Base-by-base conservation (phyloP, 129 eudicot genomes). In the Artemisia argyi region DNA sequence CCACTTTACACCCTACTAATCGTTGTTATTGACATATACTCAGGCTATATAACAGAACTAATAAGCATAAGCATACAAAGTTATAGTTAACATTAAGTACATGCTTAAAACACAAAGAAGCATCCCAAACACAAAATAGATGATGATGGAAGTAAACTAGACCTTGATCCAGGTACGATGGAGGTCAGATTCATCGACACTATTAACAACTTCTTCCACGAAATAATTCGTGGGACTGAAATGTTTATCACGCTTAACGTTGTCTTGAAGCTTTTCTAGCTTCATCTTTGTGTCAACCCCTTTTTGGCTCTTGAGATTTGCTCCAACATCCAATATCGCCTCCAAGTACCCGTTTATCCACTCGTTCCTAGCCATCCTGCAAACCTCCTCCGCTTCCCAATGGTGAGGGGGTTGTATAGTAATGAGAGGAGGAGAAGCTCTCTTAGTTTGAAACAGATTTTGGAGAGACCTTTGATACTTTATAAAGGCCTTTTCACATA, bases 111-210 rank as follows among this genome's bases (percentile, higher is more conserved):
- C 30, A 35, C 13, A 44, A 52, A 67, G 20, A 8, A 56, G 14
- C 55, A 71, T 76, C 30, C 14, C 3, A 7, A 76, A 47, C n/a
- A 59, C 44, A 30, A 17, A 12, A 76, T 58, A 76, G 8, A 16
- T 39, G 69, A 32, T 57, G 30, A 16, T 39, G 55, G 68, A 35
- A 32, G 69, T 64, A 24, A 56, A 52, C 73, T 44, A 49, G 57
- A 89, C 96, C 92, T 89, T 89, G 76, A 86, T 79, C 96, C 96
- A 89, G 17, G 96, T 89, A 61, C 86, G 69, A n/a, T 86, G 88
- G 70, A 89, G 92, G 82, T 84, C 92, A 57, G 92, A 56, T 64
- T 89, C 92, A 80, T 89, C 96, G 22, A 89, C 86, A 74, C 92
- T 78, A 49, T 84, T 86, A 44, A 89, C 90, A 63, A 89, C 92